phyloP scores from a whole-genome alignment of 1,139 yeast genomes.

The Dujonia santamariae region DNA sequence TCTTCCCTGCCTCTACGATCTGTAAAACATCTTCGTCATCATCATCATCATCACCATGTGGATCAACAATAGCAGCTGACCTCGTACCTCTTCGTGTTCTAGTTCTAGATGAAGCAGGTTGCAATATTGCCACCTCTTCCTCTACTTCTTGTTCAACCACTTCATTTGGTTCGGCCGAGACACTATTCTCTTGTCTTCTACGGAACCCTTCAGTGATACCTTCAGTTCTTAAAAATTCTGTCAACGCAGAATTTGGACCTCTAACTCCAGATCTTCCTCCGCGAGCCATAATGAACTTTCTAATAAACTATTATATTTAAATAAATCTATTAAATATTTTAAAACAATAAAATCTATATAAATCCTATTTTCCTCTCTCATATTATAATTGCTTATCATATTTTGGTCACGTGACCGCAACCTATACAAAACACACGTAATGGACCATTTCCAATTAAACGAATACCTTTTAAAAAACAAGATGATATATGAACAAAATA shows the following conservation, averaged over 20 bases:
- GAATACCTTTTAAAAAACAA: too few relatives aligned
- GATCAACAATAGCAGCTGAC: too few relatives aligned
- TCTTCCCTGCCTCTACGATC: constrained; percentile 41
- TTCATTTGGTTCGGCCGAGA: constrained; percentile 11
- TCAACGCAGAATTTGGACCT: constrained; percentile 78
- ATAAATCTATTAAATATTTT: too few relatives aligned
- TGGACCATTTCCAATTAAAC: too few relatives aligned
- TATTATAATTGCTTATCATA: too few relatives aligned
- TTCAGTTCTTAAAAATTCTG: constrained; percentile 72
- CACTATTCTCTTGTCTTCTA: constrained; percentile 39
- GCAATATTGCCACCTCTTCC: background rate
- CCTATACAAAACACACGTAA: too few relatives aligned
- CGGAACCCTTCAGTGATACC: constrained; percentile 84
- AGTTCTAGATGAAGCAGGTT: constrained; percentile 3
- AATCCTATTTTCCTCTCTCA: too few relatives aligned
- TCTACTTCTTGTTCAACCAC: background rate
- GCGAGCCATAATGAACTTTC: constrained; percentile 19
- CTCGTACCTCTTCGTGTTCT: constrained; percentile 7
- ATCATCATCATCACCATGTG: constrained; percentile 7
- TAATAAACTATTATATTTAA: too few relatives aligned
- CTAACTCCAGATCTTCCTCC: constrained; percentile 46
- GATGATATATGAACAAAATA: too few relatives aligned
- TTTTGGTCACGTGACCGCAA: too few relatives aligned
- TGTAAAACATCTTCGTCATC: constrained; percentile 22
- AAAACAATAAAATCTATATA: too few relatives aligned